These are phyloP conservation scores for Phytophthora citricola DNA, from an alignment of 352 stramenopile genomes.

Conservation along the genomic window DNA sequence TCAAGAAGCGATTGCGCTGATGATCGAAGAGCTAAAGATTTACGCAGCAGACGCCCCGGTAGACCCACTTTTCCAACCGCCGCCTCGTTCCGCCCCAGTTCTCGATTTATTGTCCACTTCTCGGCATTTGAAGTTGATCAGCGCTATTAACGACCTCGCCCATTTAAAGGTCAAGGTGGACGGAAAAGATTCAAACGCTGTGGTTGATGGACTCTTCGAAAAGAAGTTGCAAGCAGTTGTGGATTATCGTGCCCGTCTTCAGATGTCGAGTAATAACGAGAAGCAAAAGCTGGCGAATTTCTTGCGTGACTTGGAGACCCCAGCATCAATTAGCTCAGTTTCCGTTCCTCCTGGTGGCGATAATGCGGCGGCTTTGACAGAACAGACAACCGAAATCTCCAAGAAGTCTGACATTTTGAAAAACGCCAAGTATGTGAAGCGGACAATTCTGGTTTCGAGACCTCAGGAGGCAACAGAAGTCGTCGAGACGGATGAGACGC, in stretches of 20 bases:
- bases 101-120: conserved; percentile 78
- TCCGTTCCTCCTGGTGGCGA: background rate
- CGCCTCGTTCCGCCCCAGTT: conserved; percentile 58
- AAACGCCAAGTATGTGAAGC: conserved; percentile 60
- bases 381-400: background rate
- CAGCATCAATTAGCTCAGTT: background rate
- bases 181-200: conserved; percentile 21
- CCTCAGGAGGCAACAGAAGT: background rate
- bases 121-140: conserved; percentile 75
- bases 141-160: conserved; percentile 76
- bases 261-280: conserved; percentile 76
- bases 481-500: background rate
- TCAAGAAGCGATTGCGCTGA: conserved; percentile 58
- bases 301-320: conserved; percentile 45
- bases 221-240: conserved; percentile 71
- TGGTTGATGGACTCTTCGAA: conserved; percentile 53
- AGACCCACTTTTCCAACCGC: conserved; percentile 58
- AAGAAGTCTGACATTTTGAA: conserved; percentile 20
- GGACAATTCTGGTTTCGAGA: conserved; percentile 47
- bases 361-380: conserved; percentile 6
- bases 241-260: conserved; percentile 72
- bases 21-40: conserved; percentile 77
- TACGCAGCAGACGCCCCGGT: conserved; percentile 56
- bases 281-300: conserved; percentile 67
- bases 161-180: conserved; percentile 57